Evolutionary conservation across 2,329 filamentous ascomycete species (phyloP), one percentile per base, ranked within the genome.

Genomic region (Fusarium acutatum): DNA sequence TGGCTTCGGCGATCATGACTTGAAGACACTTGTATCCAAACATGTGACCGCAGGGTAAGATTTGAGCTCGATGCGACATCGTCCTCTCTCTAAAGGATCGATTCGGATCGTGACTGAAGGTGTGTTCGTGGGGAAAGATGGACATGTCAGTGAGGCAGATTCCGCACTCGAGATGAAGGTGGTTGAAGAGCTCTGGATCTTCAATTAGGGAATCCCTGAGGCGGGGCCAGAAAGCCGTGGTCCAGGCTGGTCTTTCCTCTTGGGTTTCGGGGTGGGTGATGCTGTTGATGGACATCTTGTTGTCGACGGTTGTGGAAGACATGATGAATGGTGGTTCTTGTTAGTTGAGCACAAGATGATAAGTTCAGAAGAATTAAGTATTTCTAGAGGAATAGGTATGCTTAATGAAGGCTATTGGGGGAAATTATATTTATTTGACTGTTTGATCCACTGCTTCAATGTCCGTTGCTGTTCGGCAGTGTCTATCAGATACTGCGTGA

Each of bases 21-120:
- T 28, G 3, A 8, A 64, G 22, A 22, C 74, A 76, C 13, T 49
- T 59, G 17, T 30, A 43, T 12, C 73, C 71, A 37, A 76, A 75
- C 26, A 76, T 75, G 26, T 76, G 74, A 15, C 74, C 74, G 12
- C 74, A 76, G 9, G 64, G 63, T 5, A 69, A 35, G 6, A 76
- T 50, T 10, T 59, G 37, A 22, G 74, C 69, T 20, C 67, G 46
- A 7, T 75, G 69, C 3, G 57, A 68, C 7, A 56, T 13, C 9
- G 14, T 40, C 18, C 30, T n/a, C 24, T 30, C 26, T 26, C 26
- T 26, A 26, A 26, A 6, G 26, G 26, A 6, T 26, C 26, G 26
- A 26, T 26, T 26, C 26, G 26, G 26, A 26, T 26, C 26, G 26
- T 26, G 59, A 10, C 59, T 68, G 15, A 41, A 47, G 3, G 28